Percentiles rank a stretch among this genome's conserved stretches.
phyloP scores from a whole-genome alignment of 2,329 filamentous ascomycete genomes.

The Pseudopyricularia cyperi region DNA sequence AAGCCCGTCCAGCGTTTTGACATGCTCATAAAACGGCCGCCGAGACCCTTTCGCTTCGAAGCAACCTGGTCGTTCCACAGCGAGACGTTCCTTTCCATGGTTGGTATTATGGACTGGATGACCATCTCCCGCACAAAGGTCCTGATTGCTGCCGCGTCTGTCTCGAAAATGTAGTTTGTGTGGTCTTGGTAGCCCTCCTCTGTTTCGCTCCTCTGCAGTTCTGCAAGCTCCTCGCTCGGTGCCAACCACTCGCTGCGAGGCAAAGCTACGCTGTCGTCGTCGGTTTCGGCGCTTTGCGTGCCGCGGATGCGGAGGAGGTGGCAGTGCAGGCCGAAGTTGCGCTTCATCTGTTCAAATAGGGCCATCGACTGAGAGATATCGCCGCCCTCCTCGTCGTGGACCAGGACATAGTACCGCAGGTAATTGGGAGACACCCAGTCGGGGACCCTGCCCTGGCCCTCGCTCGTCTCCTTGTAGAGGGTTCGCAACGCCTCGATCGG shows the following conservation, averaged over 20 bases:
- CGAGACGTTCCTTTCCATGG: constrained; percentile 85
- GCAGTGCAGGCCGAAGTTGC: constrained; percentile 92
- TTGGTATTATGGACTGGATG: constrained; percentile 84
- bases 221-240: constrained; percentile 68
- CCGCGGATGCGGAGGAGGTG: constrained; percentile 80
- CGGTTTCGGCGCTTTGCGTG: constrained; percentile 72
- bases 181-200: constrained; percentile 28
- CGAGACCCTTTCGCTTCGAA: constrained; percentile 74
- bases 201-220: constrained; percentile 48
- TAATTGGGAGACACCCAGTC: constrained; percentile 86
- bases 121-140: constrained; percentile 91
- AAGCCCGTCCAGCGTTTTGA: constrained; percentile 85
- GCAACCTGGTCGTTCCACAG: constrained; percentile 97
- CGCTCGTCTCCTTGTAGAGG: constrained; percentile 74
- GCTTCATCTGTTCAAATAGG: constrained; percentile 97
- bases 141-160: constrained; percentile 75
- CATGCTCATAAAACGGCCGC: constrained; percentile 86
- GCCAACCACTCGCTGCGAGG: constrained; percentile 83
- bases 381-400: constrained; percentile 92
- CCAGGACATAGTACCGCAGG: constrained; percentile 86
- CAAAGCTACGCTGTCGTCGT: constrained; percentile 77
- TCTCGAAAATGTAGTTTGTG: constrained; percentile 76
- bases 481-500: constrained; percentile 80
- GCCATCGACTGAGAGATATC: constrained; percentile 83
- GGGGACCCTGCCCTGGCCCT: constrained; percentile 60